Base-by-base conservation (phyloP, 306 rosid genomes). In the Rosa rugosa region DNA sequence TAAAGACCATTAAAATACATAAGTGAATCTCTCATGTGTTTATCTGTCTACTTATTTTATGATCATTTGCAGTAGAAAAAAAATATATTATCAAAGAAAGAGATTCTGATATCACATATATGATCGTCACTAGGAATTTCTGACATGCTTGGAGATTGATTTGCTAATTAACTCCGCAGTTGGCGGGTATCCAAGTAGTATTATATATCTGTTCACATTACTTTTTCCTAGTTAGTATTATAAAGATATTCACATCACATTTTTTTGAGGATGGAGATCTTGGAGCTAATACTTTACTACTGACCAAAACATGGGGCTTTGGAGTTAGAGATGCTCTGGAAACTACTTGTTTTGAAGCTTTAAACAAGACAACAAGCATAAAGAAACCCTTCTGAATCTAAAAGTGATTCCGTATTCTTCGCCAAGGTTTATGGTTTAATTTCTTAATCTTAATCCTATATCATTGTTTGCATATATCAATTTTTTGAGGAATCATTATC, bases 111-210 rank as follows among this genome's bases (percentile, higher is more conserved):
- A 5, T 31, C 22, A 65, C 1, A 18, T 50, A 77, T 68, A 63
- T 47, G 83, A 83, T 69, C 44, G 17, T 64, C 79, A 34, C 73
- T 83, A 85, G 76, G 78, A 78, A 73, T 80, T 73, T 78, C 74
- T 82, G 91, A 87, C 94, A 79, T 90, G 87, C 83, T 11, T 14
- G 72, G 72, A 69, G 77, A 71, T 83, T 65, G 75, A 27, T 49
- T 47, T 57, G 23, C 69, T 83, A 79, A 73, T 69, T 8, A 16
- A 81, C 38, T 80, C 76, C 69, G 74, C 72, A 70, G 25, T 73
- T 16, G 63, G 69, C 81, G 69, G 46, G 83, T 72, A 83, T 87
- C 85, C 22, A 41, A 5, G 11, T 63, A 81, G 53, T 47, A 75
- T 41, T 75, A 14, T 20, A 73, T 13, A 62, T 18, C 25, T 65